Percentiles rank a stretch among this genome's conserved stretches.
phyloP scores from a whole-genome alignment of 1,139 yeast species.

The Pichia sp. region DNA sequence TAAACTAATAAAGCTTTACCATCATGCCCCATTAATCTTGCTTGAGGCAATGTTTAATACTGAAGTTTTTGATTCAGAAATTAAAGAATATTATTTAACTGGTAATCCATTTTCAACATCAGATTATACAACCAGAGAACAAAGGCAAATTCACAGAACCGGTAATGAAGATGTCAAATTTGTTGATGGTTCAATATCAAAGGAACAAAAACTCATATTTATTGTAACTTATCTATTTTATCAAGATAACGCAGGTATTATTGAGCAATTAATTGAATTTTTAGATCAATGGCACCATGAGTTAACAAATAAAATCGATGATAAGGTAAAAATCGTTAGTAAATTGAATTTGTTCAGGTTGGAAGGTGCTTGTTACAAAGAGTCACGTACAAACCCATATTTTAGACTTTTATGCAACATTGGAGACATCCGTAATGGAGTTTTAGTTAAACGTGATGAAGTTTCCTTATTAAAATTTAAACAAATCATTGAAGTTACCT shows the following conservation, averaged over 20 bases:
- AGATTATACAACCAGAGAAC: slow-evolving; percentile 3
- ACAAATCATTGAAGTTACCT: slow-evolving; percentile 15
- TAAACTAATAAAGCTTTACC: slow-evolving; percentile 46
- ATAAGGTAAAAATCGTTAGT: slow-evolving; percentile 15
- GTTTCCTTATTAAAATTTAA: slow-evolving; percentile 12
- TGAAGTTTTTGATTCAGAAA: slow-evolving; percentile 38
- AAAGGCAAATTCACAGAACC: slow-evolving; percentile 9
- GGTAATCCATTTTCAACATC: slow-evolving; percentile 38
- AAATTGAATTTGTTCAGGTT: slow-evolving; percentile 4
- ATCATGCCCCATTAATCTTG: slow-evolving; percentile 39
- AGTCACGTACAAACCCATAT: slow-evolving; percentile 22
- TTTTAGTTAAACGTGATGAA: slow-evolving; percentile 6
- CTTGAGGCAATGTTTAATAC: slow-evolving; percentile 62
- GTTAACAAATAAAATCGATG: slow-evolving; percentile 19
- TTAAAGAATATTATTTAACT: slow-evolving; percentile 34
- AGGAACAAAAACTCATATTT: slow-evolving; percentile 20
- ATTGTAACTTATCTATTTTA: slow-evolving; percentile 22
- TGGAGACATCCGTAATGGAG: slow-evolving; percentile 26
- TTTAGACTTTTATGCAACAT: slow-evolving; percentile 27
- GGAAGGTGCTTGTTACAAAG: slow-evolving; percentile 7
- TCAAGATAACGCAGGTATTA: slow-evolving; percentile 17
- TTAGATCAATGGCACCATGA: slow-evolving; percentile 15
- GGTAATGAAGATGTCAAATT: slow-evolving; percentile 15
- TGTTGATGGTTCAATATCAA: slow-evolving; percentile 14
- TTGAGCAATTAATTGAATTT: slow-evolving; percentile 15